Conservation (phyloP, 1,284 basidiomycete species). For the Naganishia sp. region DNA sequence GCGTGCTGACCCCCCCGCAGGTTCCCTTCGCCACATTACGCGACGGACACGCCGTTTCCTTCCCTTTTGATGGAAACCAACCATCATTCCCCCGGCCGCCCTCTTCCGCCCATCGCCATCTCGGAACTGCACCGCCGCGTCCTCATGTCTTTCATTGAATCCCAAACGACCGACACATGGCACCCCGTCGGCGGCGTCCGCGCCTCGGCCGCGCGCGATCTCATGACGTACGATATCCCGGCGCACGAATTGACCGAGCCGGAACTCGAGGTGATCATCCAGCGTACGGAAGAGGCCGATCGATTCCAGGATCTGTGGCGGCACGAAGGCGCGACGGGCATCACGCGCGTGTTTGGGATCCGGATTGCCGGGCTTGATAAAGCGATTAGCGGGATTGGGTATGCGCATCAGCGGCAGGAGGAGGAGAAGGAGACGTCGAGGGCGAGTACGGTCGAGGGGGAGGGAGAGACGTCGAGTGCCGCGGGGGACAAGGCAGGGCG, state of each 20-base stretch:
- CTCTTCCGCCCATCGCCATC: constrained; percentile 38
- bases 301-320: constrained; percentile 23
- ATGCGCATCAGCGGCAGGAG: constrained; percentile 10
- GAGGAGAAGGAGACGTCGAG: background rate
- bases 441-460: background rate
- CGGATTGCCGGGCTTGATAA: constrained; percentile 21
- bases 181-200: constrained; percentile 35
- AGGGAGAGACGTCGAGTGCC: constrained; percentile 2
- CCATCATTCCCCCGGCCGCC: constrained; percentile 46
- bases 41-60: constrained; percentile 43
- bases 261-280: constrained; percentile 59
- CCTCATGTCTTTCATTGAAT: constrained; percentile 52
- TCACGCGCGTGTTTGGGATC: constrained; percentile 24
- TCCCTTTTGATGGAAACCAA: constrained; percentile 56
- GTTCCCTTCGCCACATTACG: constrained; percentile 43
- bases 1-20: constrained; percentile 32
- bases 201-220: constrained; percentile 68
- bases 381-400: constrained; percentile 22
- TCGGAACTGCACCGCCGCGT: constrained; percentile 53
- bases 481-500: background rate
- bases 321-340: constrained; percentile 26
- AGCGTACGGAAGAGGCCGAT: constrained; percentile 20
- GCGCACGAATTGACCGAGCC: constrained; percentile 46
- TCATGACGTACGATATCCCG: constrained; percentile 63
- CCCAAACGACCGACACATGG: constrained; percentile 52